phyloP scores from a whole-genome alignment of 305 asterid species.

The Caryopteris hybrid region DNA sequence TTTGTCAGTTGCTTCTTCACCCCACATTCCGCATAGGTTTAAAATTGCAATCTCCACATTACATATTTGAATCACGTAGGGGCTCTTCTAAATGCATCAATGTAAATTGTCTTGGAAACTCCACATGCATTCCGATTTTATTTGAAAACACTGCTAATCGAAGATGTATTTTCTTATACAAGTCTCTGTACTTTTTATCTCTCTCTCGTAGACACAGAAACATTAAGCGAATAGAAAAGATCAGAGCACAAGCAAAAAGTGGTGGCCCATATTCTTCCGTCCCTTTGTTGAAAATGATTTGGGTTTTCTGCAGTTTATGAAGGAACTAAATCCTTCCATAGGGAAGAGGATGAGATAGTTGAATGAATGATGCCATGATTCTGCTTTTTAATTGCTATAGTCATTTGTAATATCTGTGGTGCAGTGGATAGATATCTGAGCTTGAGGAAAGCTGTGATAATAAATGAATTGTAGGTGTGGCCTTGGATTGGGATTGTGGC shows the following conservation, averaged over 20 bases:
- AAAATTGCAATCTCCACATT: too few relatives aligned
- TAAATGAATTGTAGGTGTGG: conserved; percentile 37
- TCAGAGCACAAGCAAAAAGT: background rate
- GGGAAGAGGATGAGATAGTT: conserved; percentile 88
- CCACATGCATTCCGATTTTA: conserved; percentile 1
- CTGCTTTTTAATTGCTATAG: too few relatives aligned
- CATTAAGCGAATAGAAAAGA: background rate
- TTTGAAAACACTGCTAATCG: background rate
- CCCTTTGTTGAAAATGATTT: conserved; percentile 16
- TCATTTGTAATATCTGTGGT: too few relatives aligned
- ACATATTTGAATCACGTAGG: background rate
- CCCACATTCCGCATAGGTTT: background rate
- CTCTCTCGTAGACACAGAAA: background rate
- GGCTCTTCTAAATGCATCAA: background rate
- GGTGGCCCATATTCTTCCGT: background rate
- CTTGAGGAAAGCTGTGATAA: conserved; percentile 7
- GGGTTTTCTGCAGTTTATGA: conserved; percentile 67
- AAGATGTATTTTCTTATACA: background rate
- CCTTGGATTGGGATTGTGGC: conserved; percentile 53
- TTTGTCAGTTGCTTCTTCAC: background rate
- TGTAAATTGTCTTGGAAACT: background rate
- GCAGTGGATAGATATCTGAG: background rate
- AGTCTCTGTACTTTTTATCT: too few relatives aligned
- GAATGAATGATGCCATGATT: too few relatives aligned
- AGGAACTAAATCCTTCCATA: conserved; percentile 81